A percentile compares a stretch with the other conserved stretches of the same genome.
These are phyloP conservation scores for Starmera caribaea DNA, from an alignment of 805 yeast genomes.

Conservation along the genomic window DNA sequence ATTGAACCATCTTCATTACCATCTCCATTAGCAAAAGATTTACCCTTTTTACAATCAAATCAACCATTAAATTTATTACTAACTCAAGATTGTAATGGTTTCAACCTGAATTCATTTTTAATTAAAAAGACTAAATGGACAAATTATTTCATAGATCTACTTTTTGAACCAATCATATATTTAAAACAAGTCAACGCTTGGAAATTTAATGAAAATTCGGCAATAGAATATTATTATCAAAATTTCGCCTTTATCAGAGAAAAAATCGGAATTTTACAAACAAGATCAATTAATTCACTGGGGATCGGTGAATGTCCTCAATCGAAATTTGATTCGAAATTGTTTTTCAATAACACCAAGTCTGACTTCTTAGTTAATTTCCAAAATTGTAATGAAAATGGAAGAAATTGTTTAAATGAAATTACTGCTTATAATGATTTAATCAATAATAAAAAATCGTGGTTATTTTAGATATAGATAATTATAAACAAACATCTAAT, in stretches of 20 bases:
- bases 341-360: constrained; percentile 26
- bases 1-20: constrained; percentile 29
- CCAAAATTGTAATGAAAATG: constrained; percentile 27
- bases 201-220: constrained; percentile 28
- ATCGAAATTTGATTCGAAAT: constrained; percentile 19
- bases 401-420: constrained; percentile 30
- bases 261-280: constrained; percentile 29
- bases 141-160: constrained; percentile 23
- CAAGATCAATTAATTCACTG: constrained; percentile 26
- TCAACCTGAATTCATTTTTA: constrained; percentile 30
- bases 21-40: constrained; percentile 17
- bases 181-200: constrained; percentile 30
- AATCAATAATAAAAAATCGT: constrained; percentile 3
- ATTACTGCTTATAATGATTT: constrained; percentile 16
- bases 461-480: too few relatives aligned
- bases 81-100: constrained; percentile 33
- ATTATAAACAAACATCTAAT: too few relatives aligned
- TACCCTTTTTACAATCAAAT: constrained; percentile 19
- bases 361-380: constrained; percentile 30
- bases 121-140: constrained; percentile 30
- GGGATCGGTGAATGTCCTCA: constrained; percentile 28
- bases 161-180: constrained; percentile 34
- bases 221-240: constrained; percentile 27
- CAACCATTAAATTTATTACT: constrained; percentile 28
- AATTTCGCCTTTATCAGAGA: constrained; percentile 31